These are phyloP conservation scores for Lasiodiplodia sp. DNA, from an alignment of 2,329 filamentous ascomycete genomes.

Conservation along the genomic window DNA sequence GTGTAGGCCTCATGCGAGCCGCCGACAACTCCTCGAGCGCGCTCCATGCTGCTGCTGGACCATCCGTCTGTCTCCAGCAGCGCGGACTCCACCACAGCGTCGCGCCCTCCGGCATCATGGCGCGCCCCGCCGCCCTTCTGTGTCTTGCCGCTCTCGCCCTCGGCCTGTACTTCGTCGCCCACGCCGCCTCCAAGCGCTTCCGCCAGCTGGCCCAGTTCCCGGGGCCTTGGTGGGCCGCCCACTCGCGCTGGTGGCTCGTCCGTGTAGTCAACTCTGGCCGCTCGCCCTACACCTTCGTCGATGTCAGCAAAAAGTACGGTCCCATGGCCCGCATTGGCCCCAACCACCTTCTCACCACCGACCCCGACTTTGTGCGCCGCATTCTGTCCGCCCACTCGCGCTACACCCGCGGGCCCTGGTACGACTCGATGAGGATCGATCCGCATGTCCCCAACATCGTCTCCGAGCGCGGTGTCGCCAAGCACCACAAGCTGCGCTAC, in stretches of 20 bases:
- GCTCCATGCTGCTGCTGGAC: slow-evolving; percentile 6
- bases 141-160: neutral
- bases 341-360: slow-evolving; percentile 58
- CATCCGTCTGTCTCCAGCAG: neutral
- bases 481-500: slow-evolving; percentile 48
- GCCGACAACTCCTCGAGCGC: slow-evolving; percentile 22
- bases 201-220: slow-evolving; percentile 21
- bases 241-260: slow-evolving; percentile 19
- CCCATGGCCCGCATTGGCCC: slow-evolving; percentile 56
- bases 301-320: slow-evolving; percentile 35
- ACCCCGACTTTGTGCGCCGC: slow-evolving; percentile 54
- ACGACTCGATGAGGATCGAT: slow-evolving; percentile 47
- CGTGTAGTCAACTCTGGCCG: slow-evolving; percentile 6
- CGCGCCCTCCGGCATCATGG: slow-evolving; percentile 2
- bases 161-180: slow-evolving; percentile 5
- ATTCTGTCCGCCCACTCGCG: slow-evolving; percentile 52
- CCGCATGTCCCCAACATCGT: slow-evolving; percentile 51
- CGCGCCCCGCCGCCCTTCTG: slow-evolving; percentile 1
- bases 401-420: slow-evolving; percentile 50
- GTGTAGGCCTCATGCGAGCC: slow-evolving; percentile 16
- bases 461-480: slow-evolving; percentile 45
- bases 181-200: slow-evolving; percentile 1
- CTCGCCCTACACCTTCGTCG: slow-evolving; percentile 25
- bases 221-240: slow-evolving; percentile 17
- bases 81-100: neutral